Base-by-base conservation (phyloP, 2,329 filamentous ascomycete species). In the Fusarium sp. region DNA sequence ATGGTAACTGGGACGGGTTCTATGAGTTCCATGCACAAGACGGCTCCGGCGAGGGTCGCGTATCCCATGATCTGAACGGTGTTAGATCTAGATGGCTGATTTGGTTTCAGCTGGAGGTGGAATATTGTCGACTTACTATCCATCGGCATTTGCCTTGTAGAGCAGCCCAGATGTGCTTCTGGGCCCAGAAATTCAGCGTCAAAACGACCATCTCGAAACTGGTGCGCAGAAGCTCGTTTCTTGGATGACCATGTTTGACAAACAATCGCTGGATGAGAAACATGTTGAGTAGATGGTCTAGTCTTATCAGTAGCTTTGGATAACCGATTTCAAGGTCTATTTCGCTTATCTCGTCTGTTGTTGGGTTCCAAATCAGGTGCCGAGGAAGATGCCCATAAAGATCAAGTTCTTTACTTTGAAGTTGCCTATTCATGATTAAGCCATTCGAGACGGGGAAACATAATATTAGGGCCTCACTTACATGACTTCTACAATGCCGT, bases 361-460 rank as follows among this genome's bases (percentile, higher is more conserved):
- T 11, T 11, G 31, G 4, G 5, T 29, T 21, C 39, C 51, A 61
- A 1, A 12, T 11, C 8, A 61, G 15, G 7, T 58, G 59, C 7
- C 4, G 25, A 1, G 59, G 38, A 1, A 61, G 11, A 10, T 37
- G 10, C 1, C 11, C 18, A 15, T 38, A 38, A 5, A 61, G 31
- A 5, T 45, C 21, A 6, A 61, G 15, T 10, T 61, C 4, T 10
- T 58, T 45, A 2, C 7, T 9, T 6, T 38, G 25, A 1, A 57
- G 39, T 6, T 7, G 16, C 21, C 59, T 58, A 4, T 21, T 10
- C 3, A 10, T 7, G 3, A 5, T 1, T 10, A 4, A 3, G 10
- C 6, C 0, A 10, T 27, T 21, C 21, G 25, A 7, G 0, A 15
- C 1, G 4, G 12, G 9, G 9, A 1, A 7, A 4, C 10, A 4